A percentile compares a stretch with the other conserved stretches of the same genome.
Evolutionary conservation across 73 alveolate species (phyloP).

Genomic region (Symbiodinium pilosum): DNA sequence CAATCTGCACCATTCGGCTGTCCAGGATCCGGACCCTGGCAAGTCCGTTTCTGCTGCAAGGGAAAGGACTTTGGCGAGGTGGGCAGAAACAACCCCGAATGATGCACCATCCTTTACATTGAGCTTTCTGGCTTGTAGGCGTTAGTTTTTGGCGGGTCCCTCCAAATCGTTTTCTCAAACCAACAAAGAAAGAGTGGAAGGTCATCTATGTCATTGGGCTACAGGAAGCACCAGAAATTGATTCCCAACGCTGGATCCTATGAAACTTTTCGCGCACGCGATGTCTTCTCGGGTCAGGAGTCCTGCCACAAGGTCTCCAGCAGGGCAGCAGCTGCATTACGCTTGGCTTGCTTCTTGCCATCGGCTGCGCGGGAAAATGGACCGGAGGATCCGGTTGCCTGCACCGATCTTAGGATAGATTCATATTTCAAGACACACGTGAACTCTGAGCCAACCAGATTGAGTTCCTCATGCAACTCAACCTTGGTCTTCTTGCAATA

Average conservation of each 20-base stretch:
- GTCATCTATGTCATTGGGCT: no score
- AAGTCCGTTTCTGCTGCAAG: no score
- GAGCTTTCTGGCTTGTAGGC: no score
- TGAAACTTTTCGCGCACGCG: no score
- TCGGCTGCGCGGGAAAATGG: neutral
- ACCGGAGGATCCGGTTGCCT: constrained; percentile 21
- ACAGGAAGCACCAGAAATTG: no score
- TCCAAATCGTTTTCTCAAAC: no score
- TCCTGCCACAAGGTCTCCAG: neutral
- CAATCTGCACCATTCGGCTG: constrained; percentile 98
- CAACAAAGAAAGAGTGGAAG: no score
- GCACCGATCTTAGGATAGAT: neutral
- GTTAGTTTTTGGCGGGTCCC: no score
- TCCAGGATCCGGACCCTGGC: constrained; percentile 98
- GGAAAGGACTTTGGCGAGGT: neutral
- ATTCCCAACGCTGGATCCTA: no score
- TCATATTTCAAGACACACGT: neutral
- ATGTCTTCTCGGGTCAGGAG: no score
- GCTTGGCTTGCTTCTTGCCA: constrained; percentile 25
- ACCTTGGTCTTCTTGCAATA: constrained; percentile 86
- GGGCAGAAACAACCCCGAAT: neutral
- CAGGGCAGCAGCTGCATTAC: constrained; percentile 11
- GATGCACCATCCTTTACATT: no score
- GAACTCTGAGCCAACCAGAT: neutral
- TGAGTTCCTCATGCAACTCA: neutral